These are phyloP conservation scores for Oryza nivara DNA, from an alignment of 176 grass and related monocot species.

Conservation along the genomic window DNA sequence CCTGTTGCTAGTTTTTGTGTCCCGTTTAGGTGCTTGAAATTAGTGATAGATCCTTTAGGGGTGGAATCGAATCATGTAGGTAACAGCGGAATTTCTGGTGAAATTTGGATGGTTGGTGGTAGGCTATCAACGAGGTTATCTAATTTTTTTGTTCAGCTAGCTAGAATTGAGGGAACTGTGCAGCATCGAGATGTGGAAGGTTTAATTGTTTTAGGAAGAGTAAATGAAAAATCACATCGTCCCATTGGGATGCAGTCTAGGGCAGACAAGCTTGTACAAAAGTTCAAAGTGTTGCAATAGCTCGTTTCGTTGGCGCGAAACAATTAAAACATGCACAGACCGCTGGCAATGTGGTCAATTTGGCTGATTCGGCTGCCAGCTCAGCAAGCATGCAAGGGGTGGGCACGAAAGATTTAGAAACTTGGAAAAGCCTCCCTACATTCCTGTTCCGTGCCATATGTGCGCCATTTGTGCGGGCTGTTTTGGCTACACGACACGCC, in stretches of 20 bases:
- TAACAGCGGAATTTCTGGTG: neutral
- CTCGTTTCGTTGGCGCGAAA: neutral
- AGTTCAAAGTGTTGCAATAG: neutral
- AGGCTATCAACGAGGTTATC: neutral
- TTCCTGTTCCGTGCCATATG: neutral
- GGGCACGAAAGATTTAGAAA: neutral
- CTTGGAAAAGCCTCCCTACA: neutral
- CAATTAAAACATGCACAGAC: neutral
- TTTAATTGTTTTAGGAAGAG: neutral
- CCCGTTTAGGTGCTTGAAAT: neutral
- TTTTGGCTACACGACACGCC: neutral
- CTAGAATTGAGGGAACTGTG: neutral
- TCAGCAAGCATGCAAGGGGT: neutral
- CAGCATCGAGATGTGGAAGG: neutral
- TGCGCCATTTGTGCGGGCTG: neutral
- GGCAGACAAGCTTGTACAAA: neutral
- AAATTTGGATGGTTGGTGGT: neutral
- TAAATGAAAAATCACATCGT: neutral
- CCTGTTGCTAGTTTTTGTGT: neutral
- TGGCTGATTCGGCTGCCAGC: neutral
- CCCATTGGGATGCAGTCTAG: too few relatives aligned
- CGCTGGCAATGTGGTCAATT: neutral
- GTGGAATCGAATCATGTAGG: conserved; percentile 25
- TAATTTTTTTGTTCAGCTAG: neutral
- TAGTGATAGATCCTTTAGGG: neutral